These are phyloP conservation scores for Thinopyrum elongatum DNA, from an alignment of 176 grass and related monocot genomes.

Conservation along the genomic window DNA sequence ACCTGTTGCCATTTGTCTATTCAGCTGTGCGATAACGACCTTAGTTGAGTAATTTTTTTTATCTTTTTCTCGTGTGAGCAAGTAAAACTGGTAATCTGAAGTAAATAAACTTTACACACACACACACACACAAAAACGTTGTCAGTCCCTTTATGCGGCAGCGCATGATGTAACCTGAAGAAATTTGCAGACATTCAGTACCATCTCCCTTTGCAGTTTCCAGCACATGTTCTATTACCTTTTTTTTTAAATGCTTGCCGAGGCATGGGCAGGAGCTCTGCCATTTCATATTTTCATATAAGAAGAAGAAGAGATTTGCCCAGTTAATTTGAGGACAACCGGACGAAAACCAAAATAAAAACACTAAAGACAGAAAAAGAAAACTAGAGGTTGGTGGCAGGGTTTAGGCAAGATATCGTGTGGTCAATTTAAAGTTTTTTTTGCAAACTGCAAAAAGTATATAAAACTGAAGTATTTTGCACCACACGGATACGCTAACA, in stretches of 20 bases:
- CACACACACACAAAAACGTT: neutral
- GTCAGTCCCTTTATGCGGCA: conserved; percentile 1
- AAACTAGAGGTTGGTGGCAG: too few species aligned
- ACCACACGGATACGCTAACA: neutral
- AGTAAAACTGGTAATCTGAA: conserved; percentile 1
- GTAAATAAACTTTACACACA: neutral
- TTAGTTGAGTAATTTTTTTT: neutral
- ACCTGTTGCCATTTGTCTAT: neutral
- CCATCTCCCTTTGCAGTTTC: neutral
- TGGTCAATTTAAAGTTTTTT: too few species aligned
- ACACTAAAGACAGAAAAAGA: too few species aligned
- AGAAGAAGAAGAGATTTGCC: too few species aligned
- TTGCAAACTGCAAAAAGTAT: too few species aligned
- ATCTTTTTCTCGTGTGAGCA: neutral
- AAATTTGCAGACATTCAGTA: neutral
- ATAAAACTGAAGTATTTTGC: neutral
- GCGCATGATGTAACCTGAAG: conserved; percentile 4
- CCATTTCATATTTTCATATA: too few species aligned
- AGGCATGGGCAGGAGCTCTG: too few species aligned
- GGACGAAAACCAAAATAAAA: too few species aligned
- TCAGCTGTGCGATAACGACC: neutral
- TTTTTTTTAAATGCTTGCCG: too few species aligned
- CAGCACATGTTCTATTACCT: neutral
- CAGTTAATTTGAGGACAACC: too few species aligned
- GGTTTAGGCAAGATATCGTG: neutral